Percentiles rank a stretch among this genome's conserved stretches.
Evolutionary conservation across 2,329 filamentous ascomycete species (phyloP).

Genomic region (Proliferodiscus dingleyae): DNA sequence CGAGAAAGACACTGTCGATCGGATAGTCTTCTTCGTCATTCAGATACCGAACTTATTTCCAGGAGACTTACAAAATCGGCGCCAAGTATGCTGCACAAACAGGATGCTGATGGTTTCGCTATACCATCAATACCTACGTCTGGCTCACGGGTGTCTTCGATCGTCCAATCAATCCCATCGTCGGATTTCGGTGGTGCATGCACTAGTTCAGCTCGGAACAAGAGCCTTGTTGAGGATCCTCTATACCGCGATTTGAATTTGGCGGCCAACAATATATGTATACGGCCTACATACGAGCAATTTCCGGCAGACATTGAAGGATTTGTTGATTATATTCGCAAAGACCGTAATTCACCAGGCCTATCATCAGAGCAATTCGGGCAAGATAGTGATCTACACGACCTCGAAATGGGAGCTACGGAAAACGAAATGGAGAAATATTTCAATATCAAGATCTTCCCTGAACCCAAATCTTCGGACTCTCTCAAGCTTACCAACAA

Average conservation of each 20-base stretch:
- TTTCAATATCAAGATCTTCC: constrained; percentile 18
- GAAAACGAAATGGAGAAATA: constrained; percentile 22
- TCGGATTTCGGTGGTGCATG: constrained; percentile 14
- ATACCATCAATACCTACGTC: constrained; percentile 46
- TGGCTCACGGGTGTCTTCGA: constrained; percentile 8
- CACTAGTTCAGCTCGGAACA: constrained; percentile 15
- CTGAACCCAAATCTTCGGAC: constrained; percentile 10
- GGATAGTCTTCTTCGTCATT: constrained; percentile 24
- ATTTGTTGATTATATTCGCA: constrained; percentile 18
- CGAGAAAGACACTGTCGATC: constrained; percentile 27
- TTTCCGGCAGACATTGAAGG: constrained; percentile 19
- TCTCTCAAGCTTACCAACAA: constrained; percentile 15
- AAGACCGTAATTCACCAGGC: constrained; percentile 18
- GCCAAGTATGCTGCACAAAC: constrained; percentile 24
- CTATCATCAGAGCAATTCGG: constrained; percentile 14
- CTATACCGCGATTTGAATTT: constrained; percentile 23
- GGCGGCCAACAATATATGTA: constrained; percentile 23
- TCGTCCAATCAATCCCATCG: constrained; percentile 9
- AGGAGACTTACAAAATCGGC: constrained; percentile 21
- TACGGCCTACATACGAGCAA: constrained; percentile 15
- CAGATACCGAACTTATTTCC: constrained; percentile 19
- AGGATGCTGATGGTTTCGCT: constrained; percentile 63
- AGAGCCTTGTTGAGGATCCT: constrained; percentile 22
- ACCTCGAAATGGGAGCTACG: constrained; percentile 16
- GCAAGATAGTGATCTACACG: constrained; percentile 12